Evolutionary conservation across 2,329 filamentous ascomycete species (phyloP).

Genomic region (Epichloe brachyelytri): DNA sequence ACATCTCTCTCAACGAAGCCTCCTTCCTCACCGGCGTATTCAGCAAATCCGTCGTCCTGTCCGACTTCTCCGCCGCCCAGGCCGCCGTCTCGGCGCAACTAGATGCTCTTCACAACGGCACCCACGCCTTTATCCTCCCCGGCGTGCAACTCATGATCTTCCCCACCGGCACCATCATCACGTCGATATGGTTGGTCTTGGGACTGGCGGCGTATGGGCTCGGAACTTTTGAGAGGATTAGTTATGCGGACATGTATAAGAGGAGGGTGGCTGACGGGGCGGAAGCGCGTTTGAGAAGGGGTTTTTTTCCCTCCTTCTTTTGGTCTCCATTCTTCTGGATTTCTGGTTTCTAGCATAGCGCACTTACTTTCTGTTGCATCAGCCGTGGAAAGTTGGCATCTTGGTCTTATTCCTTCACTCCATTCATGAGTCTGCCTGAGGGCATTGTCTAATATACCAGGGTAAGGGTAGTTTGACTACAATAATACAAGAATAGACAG

Average conservation of each 20-base stretch:
- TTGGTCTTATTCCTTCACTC: too few species aligned
- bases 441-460: too few species aligned
- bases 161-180: slow-evolving; percentile 57
- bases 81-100: slow-evolving; percentile 36
- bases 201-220: slow-evolving; percentile 45
- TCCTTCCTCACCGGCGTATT: slow-evolving; percentile 61
- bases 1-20: slow-evolving; percentile 56
- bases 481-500: too few species aligned
- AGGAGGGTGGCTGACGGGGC: slow-evolving; percentile 16
- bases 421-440: too few species aligned
- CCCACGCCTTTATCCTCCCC: slow-evolving; percentile 54
- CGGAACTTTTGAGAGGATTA: slow-evolving; percentile 54
- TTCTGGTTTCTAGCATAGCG: neutral
- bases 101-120: slow-evolving; percentile 33
- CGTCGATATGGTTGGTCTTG: slow-evolving; percentile 45
- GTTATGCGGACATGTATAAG: slow-evolving; percentile 51
- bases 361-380: neutral
- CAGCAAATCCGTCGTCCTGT: slow-evolving; percentile 41
- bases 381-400: too few species aligned
- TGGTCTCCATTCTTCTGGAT: too few species aligned
- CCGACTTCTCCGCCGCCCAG: slow-evolving; percentile 34
- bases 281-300: neutral
- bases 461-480: too few species aligned
- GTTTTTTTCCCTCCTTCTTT: too few species aligned
- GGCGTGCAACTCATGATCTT: slow-evolving; percentile 56